phyloP scores from a whole-genome alignment of 2,329 filamentous ascomycete genomes.

The Fusarium sp. region DNA sequence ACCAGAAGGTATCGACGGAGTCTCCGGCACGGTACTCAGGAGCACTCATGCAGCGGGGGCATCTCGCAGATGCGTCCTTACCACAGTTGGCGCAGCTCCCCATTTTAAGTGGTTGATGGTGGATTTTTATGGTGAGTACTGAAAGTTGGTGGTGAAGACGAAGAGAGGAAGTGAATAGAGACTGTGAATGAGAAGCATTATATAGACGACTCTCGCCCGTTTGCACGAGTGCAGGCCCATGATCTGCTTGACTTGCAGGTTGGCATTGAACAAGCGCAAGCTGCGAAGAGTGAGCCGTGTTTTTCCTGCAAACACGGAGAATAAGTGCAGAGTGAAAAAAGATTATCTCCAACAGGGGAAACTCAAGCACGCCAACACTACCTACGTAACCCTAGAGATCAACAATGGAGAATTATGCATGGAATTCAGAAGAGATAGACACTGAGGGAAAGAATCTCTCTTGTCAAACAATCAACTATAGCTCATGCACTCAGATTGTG shows the following conservation, averaged over 20 bases:
- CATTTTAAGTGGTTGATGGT: neutral
- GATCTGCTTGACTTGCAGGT: neutral
- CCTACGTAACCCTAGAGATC: too few relatives aligned
- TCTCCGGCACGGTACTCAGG: conserved; percentile 28
- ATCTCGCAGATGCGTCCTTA: neutral
- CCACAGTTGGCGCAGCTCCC: conserved; percentile 12
- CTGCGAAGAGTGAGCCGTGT: neutral
- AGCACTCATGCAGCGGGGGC: neutral
- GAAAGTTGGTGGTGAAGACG: neutral
- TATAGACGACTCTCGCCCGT: neutral
- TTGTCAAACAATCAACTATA: neutral
- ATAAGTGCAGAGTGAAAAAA: neutral
- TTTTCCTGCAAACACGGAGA: neutral
- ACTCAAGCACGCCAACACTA: neutral
- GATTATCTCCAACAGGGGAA: neutral
- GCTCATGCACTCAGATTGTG: neutral
- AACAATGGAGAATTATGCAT: neutral
- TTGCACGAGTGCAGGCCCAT: neutral
- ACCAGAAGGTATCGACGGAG: conserved; percentile 10
- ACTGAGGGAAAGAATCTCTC: neutral
- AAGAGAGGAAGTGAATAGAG: neutral
- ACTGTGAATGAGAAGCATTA: neutral
- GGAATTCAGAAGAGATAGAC: neutral
- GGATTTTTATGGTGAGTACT: neutral
- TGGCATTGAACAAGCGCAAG: neutral